A percentile compares a stretch with the other conserved stretches of the same genome.
Conservation (phyloP, 1,139 yeast species). For the Candida pseudoviswanathii region DNA sequence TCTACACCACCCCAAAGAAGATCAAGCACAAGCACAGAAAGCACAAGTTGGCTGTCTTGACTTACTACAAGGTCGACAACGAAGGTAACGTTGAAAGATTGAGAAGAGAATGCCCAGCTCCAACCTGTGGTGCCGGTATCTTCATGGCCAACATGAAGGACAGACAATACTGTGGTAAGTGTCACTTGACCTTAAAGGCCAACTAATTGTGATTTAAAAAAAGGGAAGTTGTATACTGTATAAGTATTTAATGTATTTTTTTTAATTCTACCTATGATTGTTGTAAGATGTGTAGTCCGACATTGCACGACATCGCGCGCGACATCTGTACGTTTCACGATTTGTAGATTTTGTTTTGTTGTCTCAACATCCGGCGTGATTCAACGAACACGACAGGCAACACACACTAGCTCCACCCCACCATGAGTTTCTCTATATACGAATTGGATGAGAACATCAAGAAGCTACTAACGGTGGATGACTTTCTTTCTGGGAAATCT, state of each 20-base stretch:
- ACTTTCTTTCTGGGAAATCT: conserved; percentile 69
- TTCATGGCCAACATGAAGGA: conserved; percentile 99
- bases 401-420: background rate
- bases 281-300: background rate
- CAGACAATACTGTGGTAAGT: conserved; percentile 99
- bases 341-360: background rate
- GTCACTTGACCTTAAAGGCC: conserved; percentile 91
- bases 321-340: background rate
- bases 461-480: conserved; percentile 65
- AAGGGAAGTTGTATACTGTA: background rate
- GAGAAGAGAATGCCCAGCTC: conserved; percentile 97
- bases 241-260: background rate
- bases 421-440: conserved; percentile 39
- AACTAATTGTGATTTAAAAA: conserved; percentile 27
- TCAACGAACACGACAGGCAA: background rate
- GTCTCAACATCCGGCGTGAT: background rate
- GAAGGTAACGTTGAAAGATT: conserved; percentile 99
- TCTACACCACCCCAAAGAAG: conserved; percentile 99
- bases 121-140: conserved; percentile 97
- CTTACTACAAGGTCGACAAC: conserved; percentile 98
- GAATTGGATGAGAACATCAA: conserved; percentile 73
- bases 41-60: conserved; percentile 98
- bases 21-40: conserved; percentile 99
- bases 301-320: background rate
- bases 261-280: background rate